Conservation (phyloP, 306 rosid species). For the Cyclanthera cordifolia region DNA sequence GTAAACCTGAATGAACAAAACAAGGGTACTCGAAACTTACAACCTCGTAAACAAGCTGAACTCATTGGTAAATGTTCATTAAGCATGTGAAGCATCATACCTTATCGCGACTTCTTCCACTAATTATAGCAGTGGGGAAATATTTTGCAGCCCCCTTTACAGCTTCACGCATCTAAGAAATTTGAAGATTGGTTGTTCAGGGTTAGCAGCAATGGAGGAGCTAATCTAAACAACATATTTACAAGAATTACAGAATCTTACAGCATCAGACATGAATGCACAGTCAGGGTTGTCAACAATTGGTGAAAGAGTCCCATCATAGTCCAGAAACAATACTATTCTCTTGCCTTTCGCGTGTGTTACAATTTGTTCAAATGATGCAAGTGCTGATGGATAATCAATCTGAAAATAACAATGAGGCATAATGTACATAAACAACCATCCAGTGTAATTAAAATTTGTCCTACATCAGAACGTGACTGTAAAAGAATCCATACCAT, state of each 20-base stretch:
- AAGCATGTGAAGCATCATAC: constrained; percentile 15
- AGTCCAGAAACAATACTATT: constrained; percentile 83
- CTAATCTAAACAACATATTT: background rate
- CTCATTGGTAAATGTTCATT: background rate
- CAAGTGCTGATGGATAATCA: constrained; percentile 79
- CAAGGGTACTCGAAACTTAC: background rate
- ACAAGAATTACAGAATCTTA: constrained; percentile 24
- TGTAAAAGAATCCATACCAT: constrained; percentile 46
- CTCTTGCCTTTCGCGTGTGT: constrained; percentile 71
- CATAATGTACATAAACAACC: constrained; percentile 22
- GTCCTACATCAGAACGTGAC: background rate
- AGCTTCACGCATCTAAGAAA: constrained; percentile 65
- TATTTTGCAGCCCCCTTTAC: constrained; percentile 64
- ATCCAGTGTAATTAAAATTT: background rate
- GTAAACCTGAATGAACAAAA: constrained; percentile 41
- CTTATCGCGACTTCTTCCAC: constrained; percentile 97
- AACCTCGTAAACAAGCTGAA: constrained; percentile 2
- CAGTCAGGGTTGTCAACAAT: constrained; percentile 90
- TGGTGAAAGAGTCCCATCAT: constrained; percentile 97
- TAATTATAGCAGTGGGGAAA: constrained; percentile 88
- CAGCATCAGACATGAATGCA: constrained; percentile 87
- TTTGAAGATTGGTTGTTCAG: constrained; percentile 17
- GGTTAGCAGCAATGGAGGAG: background rate
- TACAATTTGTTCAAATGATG: constrained; percentile 58
- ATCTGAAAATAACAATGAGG: constrained; percentile 33